Evolutionary conservation across 305 asterid species (phyloP).

Genomic region (Fraxinus nigra): DNA sequence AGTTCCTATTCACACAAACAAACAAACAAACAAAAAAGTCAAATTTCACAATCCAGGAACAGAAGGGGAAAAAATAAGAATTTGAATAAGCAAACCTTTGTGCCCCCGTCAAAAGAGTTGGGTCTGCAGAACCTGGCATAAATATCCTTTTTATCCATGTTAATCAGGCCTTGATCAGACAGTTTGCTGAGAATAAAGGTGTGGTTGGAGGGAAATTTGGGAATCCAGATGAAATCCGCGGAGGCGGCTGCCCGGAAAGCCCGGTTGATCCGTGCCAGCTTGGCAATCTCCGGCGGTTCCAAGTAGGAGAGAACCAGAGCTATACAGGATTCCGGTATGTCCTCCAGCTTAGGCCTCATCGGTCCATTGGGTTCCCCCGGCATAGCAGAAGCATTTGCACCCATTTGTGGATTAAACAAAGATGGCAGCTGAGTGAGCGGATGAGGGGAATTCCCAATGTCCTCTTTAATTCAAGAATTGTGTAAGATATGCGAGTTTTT

Average conservation of each 20-base stretch:
- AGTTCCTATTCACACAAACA: conserved; percentile 43
- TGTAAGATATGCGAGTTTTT: neutral
- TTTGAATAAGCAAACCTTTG: conserved; percentile 43
- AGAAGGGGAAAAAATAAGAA: neutral
- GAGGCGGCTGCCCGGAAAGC: conserved; percentile 69
- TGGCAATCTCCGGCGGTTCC: conserved; percentile 72
- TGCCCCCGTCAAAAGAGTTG: conserved; percentile 50
- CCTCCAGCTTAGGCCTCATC: conserved; percentile 49
- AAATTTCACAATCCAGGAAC: conserved; percentile 1
- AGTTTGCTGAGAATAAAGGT: conserved; percentile 36
- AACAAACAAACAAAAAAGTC: neutral
- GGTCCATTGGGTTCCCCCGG: conserved; percentile 24
- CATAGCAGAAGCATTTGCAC: conserved; percentile 34
- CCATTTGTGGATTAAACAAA: conserved; percentile 26
- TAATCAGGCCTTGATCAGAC: conserved; percentile 26
- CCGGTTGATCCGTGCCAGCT: conserved; percentile 57
- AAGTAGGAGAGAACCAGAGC: conserved; percentile 60
- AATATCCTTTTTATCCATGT: conserved; percentile 48
- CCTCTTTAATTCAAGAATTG: neutral
- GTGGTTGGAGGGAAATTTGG: conserved; percentile 60
- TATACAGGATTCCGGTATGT: conserved; percentile 68
- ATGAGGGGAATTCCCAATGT: neutral
- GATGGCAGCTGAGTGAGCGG: conserved; percentile 15
- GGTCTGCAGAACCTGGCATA: conserved; percentile 50
- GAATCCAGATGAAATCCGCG: conserved; percentile 71